Base-by-base conservation (phyloP, 495 filamentous ascomycete genomes). In the Durotheca rogersii region DNA sequence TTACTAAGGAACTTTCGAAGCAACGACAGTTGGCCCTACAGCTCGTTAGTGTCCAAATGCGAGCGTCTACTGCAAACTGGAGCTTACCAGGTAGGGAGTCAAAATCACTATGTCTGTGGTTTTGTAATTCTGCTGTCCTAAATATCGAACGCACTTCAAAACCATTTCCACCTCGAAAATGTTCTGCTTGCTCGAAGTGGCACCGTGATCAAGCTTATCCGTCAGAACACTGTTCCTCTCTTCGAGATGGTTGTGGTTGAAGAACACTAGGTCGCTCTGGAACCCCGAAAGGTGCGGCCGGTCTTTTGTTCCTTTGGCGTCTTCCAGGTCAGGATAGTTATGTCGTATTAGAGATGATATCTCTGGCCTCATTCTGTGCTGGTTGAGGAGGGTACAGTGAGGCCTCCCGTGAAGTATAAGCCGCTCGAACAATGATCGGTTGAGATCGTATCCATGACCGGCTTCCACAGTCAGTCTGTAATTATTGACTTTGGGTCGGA, bases 71-170 rank as follows among this genome's bases (percentile, higher is more conserved):
- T 6, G n/a, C 18, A 19, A 21, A 2, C 6, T 2, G 34, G 3
- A 38, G 37, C 60, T 47, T 51, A 60, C 60, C 4, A 80, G 66
- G 58, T 93, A 93, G 0, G 88, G 88, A 0, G 88, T 90, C 0
- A 94, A 61, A 1, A 92, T 68, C 2, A 88, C 87, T 0, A 89
- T 54, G 3, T 86, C 67, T 30, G 83, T 73, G 0, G 81, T 81
- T 1, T 76, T 75, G 55, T 92, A 94, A 0, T 86, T 86, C 54
- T 92, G 86, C 53, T 88, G 87, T 1, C 74, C 86, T 2, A 92
- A 69, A 66, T 90, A 90, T 16, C 78, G 75, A 7, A 90, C 81
- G 56, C 75, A 81, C 44, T 80, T 83, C 38, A 90, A 56, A 0
- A 84, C 73, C 69, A 91, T 82, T 1, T 84, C 66, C 0, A 68